Evolutionary conservation across 2,329 filamentous ascomycete species (phyloP), one percentile per base, ranked within the genome.

Genomic region (Sclerotinia trifoliorum): DNA sequence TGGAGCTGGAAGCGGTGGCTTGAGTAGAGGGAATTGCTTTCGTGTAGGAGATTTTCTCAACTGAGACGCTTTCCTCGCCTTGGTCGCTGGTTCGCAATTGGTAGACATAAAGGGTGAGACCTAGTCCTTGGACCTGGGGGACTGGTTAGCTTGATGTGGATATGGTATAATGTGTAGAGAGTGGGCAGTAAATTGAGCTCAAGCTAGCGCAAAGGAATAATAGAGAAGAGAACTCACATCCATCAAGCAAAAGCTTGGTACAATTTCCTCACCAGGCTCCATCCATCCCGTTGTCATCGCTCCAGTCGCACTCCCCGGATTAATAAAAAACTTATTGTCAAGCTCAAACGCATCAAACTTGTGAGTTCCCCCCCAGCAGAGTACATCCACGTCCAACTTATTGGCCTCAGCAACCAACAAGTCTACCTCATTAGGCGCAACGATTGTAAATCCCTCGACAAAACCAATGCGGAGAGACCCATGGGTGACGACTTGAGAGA

Each of bases 231-330:
- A 39, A 90, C 93, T 83, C 80, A 97, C 94, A 85, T 98, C 94
- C 94, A 98, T 97, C 79, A 98, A 81, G 77, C 95, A 97, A 80
- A 98, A 97, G 78, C 93, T 97, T 35, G 94, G 94, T 68, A 89
- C 89, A 32, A 90, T 91, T 67, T 94, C 91, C 77, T 91, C 87
- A n/a, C 81, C 63, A 52, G 85, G 85, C 64, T 81, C 80, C 26
- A 81, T 81, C 83, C 85, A 88, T 26, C 85, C 84, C 1, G 84
- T 84, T 29, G 84, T 81, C 71, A 86, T 87, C 3, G 87, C 87
- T 13, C 88, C 88, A 6, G 88, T 90, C 32, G 87, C 88, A 75
- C 85, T 89, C 4, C 88, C 88, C 2, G 88, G 88, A 75, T 90
- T 90, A 73, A 90, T 86, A 73, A 90, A 90, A 80, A 90, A 90